phyloP scores from a whole-genome alignment of 2,329 filamentous ascomycete species.

The Pyrenochaeta sp. region DNA sequence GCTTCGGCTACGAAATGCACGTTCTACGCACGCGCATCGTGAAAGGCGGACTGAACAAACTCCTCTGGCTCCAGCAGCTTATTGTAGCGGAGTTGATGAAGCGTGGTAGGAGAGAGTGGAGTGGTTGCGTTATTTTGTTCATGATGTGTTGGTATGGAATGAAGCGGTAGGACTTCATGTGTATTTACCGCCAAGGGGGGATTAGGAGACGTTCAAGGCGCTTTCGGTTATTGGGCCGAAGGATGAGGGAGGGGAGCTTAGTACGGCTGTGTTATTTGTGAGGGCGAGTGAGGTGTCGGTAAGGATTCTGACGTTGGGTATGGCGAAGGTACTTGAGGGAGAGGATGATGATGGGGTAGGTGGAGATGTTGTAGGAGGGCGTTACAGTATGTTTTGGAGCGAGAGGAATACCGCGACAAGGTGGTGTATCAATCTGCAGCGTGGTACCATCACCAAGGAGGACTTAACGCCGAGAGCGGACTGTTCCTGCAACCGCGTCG shows the following conservation, averaged over 20 bases:
- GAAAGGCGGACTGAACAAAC: slow-evolving; percentile 49
- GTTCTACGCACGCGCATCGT: slow-evolving; percentile 45
- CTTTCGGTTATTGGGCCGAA: slow-evolving; percentile 37
- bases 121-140: slow-evolving; percentile 38
- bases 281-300: slow-evolving; percentile 7
- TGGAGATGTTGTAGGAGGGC: slow-evolving; percentile 40
- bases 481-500: not conserved
- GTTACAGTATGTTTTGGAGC: slow-evolving; percentile 48
- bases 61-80: slow-evolving; percentile 35
- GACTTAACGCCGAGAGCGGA: not conserved
- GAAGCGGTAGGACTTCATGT: slow-evolving; percentile 36
- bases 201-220: slow-evolving; percentile 19
- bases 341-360: slow-evolving; percentile 23
- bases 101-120: slow-evolving; percentile 27
- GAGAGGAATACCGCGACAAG: not conserved
- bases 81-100: slow-evolving; percentile 39
- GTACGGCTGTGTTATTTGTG: slow-evolving; percentile 37
- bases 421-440: not conserved
- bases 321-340: slow-evolving; percentile 35
- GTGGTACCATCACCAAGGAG: slow-evolving; percentile 9
- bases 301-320: slow-evolving; percentile 32
- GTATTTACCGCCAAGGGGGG: slow-evolving; percentile 39
- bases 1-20: slow-evolving; percentile 40
- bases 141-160: slow-evolving; percentile 41
- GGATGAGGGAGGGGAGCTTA: slow-evolving; percentile 27